Base-by-base conservation (phyloP, 2,329 filamentous ascomycete genomes). In the Aquanectria penicillioides region DNA sequence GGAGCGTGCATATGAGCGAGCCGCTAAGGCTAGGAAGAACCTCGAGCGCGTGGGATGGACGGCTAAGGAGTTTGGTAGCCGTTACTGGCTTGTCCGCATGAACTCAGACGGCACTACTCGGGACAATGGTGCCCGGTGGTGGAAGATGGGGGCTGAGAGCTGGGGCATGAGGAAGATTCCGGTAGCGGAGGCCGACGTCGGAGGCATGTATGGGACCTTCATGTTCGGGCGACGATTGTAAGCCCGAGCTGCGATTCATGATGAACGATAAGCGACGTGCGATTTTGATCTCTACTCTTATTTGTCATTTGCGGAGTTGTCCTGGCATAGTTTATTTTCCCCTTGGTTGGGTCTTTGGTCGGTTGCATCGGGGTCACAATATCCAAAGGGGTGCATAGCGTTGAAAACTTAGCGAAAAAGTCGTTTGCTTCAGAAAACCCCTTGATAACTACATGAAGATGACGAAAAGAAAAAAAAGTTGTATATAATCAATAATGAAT, bases 141-240 rank as follows among this genome's bases (percentile, higher is more conserved):
- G 92, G 92, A 95, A 95, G 80, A 90, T 93, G 89, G 92, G 92
- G 26, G 91, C 91, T 44, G 86, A 87, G 67, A 91, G 88, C 78
- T 94, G 92, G 92, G 92, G 92, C 31, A 93, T 93, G 87, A 84
- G 90, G 62, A 95, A 98, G 79, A 84, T 98, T 36, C 96, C 94
- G n/a, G 89, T 98, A 66, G 93, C 91, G 22, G 87, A 88, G 71
- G 92, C 94, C 50, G 94, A 98, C 75, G 91, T 98, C 22, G 95
- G 97, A 69, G 93, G 93, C 62, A 96, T 97, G 72, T 97, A 98
- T 72, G 95, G 95, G 18, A 84, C 80, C 20, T 87, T 84, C 69
- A 88, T 88, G 85, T 88, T 87, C 76, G 84, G 84, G 69, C 78
- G 84, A 65, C 82, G 83, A 70, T 74, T 87, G 55, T 87, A 74